Conservation (phyloP, 306 rosid genomes). For the Pachyrhizus erosus region DNA sequence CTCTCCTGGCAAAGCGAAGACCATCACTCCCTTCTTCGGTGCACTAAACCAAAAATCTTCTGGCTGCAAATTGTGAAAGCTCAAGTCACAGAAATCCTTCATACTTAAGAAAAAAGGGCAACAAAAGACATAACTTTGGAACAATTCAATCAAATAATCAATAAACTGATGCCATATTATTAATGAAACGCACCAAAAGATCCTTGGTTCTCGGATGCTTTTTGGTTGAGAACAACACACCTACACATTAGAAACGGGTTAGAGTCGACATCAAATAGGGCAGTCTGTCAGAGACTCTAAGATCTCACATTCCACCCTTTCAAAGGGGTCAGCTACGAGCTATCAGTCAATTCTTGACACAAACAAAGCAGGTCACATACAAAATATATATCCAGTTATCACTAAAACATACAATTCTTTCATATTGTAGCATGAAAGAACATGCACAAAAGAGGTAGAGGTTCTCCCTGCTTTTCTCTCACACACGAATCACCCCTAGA, state of each 20-base stretch:
- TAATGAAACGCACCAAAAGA: conserved; percentile 75
- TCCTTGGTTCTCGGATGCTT: conserved; percentile 92
- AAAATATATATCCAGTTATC: conserved; percentile 22
- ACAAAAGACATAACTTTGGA: conserved; percentile 12
- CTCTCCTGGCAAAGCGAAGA: conserved; percentile 96
- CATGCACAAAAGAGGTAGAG: conserved; percentile 7
- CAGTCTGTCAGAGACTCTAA: conserved; percentile 22
- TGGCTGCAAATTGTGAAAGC: conserved; percentile 61
- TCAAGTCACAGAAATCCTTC: conserved; percentile 31
- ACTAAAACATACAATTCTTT: background rate
- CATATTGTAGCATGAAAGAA: background rate
- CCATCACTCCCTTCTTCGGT: conserved; percentile 98
- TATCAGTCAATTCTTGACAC: conserved; percentile 25
- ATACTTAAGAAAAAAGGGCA: background rate
- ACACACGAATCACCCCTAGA: background rate
- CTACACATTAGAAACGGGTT: conserved; percentile 54
- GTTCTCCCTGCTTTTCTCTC: conserved; percentile 1
- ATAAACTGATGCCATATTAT: conserved; percentile 24
- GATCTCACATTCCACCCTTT: conserved; percentile 25
- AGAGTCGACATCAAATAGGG: conserved; percentile 29
- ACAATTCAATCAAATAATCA: conserved; percentile 34
- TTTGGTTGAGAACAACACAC: conserved; percentile 93
- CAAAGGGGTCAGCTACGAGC: conserved; percentile 18
- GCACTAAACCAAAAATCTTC: conserved; percentile 98
- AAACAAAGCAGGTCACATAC: conserved; percentile 22